A percentile compares a stretch with the other conserved stretches of the same genome.
Evolutionary conservation across 805 yeast species (phyloP).

Genomic region (Kurtzmaniella fragi): DNA sequence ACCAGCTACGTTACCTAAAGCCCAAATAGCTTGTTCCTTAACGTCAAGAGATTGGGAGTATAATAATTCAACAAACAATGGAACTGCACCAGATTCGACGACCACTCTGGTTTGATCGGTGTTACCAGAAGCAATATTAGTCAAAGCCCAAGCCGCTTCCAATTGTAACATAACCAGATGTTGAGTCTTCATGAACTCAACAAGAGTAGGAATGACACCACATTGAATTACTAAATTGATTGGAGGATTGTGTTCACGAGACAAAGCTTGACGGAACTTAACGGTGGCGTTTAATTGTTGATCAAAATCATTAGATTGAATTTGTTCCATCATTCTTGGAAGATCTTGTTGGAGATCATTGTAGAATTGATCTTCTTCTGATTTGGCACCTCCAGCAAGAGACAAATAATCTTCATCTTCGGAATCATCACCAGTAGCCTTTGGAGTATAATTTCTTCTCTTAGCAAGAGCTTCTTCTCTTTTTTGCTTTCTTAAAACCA

Average conservation of each 20-base stretch:
- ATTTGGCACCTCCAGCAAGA: constrained; percentile 41
- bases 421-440: constrained; percentile 33
- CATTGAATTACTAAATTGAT: constrained; percentile 87
- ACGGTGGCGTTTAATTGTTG: constrained; percentile 84
- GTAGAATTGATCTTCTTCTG: constrained; percentile 38
- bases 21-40: constrained; percentile 99
- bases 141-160: constrained; percentile 99
- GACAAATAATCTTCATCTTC: constrained; percentile 37
- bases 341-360: constrained; percentile 52
- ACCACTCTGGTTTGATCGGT: constrained; percentile 87
- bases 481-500: constrained; percentile 92
- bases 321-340: constrained; percentile 80
- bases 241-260: constrained; percentile 95
- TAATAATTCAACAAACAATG: constrained; percentile 78
- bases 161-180: constrained; percentile 87
- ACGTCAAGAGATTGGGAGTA: constrained; percentile 83
- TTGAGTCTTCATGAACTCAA: constrained; percentile 66
- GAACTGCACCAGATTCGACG: constrained; percentile 92
- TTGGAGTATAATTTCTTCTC: constrained; percentile 70
- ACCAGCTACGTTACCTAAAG: constrained; percentile 98
- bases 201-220: constrained; percentile 91
- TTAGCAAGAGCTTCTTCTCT: constrained; percentile 93
- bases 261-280: constrained; percentile 86
- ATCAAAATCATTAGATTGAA: constrained; percentile 71
- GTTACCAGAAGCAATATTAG: constrained; percentile 94